Conservation (phyloP, 2,329 filamentous ascomycete species). For the Mollisiaceae sp. region DNA sequence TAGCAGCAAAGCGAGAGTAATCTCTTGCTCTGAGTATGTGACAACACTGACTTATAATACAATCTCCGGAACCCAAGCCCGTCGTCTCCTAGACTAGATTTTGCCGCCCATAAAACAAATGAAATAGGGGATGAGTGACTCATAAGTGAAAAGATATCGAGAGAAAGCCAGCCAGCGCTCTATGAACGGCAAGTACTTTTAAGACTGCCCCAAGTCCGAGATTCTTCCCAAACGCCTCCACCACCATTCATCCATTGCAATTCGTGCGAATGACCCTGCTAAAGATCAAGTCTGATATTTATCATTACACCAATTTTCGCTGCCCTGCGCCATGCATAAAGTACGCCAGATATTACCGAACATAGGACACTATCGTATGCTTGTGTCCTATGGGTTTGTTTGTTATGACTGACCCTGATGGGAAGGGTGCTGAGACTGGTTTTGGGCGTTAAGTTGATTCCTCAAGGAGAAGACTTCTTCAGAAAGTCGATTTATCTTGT, state of each 20-base stretch:
- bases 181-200: conserved; percentile 20
- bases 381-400: conserved; percentile 33
- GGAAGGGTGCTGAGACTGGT: conserved; percentile 28
- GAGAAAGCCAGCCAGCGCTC: conserved; percentile 16
- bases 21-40: conserved; percentile 14
- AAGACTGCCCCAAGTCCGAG: conserved; percentile 11
- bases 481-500: conserved; percentile 39
- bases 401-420: conserved; percentile 33
- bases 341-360: conserved; percentile 31
- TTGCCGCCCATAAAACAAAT: conserved; percentile 18
- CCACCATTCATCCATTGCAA: conserved; percentile 19
- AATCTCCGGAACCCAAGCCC: conserved; percentile 7
- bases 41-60: conserved; percentile 14
- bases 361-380: conserved; percentile 37
- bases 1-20: background rate
- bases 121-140: conserved; percentile 16
- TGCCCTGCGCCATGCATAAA: conserved; percentile 36
- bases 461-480: conserved; percentile 39
- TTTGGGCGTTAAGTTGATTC: conserved; percentile 35
- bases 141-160: conserved; percentile 12
- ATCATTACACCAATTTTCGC: conserved; percentile 37
- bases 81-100: conserved; percentile 6
- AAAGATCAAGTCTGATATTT: conserved; percentile 31
- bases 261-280: conserved; percentile 25
- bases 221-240: conserved; percentile 25